A percentile compares a stretch with the other conserved stretches of the same genome.
Conservation (phyloP, 192 early-diverging fungal species). For the Geranomyces variabilis region DNA sequence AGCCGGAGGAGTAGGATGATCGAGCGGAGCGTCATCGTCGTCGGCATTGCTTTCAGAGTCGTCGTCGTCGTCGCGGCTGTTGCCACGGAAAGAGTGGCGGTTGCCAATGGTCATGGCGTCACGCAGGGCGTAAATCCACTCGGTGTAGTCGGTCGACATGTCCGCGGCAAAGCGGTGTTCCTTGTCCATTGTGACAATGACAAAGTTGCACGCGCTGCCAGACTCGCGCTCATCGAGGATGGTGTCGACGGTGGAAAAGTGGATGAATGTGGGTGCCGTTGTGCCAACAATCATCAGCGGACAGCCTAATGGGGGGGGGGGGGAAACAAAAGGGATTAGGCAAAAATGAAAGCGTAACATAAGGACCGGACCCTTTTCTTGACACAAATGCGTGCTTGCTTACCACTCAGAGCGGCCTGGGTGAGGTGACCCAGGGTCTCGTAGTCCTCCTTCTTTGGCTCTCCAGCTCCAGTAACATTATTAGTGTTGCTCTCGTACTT, state of each 20-base stretch:
- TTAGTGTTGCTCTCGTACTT: too few species aligned
- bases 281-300: constrained; percentile 40
- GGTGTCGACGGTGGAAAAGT: constrained; percentile 35
- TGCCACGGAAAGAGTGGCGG: not conserved
- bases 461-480: too few species aligned
- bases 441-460: constrained; percentile 28
- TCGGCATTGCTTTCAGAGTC: not conserved
- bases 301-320: constrained; percentile 19
- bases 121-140: constrained; percentile 22
- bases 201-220: constrained; percentile 31
- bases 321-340: not conserved
- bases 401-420: constrained; percentile 38
- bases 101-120: constrained; percentile 4
- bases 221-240: constrained; percentile 38
- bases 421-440: constrained; percentile 36
- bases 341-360: too few species aligned
- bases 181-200: constrained; percentile 28
- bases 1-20: not conserved
- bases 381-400: too few species aligned
- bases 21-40: constrained; percentile 9
- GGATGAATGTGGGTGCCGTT: constrained; percentile 26
- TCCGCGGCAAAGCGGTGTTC: constrained; percentile 37
- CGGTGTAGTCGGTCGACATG: constrained; percentile 40
- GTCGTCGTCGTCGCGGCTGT: not conserved
- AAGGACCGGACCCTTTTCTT: too few species aligned